phyloP scores from a whole-genome alignment of 495 filamentous ascomycete genomes.

The Penicillium soppii region DNA sequence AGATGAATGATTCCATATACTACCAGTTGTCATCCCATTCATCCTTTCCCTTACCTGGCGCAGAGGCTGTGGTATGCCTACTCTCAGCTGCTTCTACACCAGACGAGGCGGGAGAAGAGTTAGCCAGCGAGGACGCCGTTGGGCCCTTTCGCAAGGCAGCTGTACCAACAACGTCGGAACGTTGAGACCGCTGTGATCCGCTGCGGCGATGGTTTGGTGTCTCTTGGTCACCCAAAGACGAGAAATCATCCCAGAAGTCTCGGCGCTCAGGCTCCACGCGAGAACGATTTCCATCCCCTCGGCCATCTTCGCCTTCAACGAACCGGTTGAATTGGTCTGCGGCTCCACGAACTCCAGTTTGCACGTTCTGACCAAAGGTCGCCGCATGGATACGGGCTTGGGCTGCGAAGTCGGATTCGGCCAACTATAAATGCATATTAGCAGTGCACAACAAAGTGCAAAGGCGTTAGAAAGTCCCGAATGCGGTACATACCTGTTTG shows the following conservation, averaged over 20 bases:
- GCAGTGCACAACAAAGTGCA: not conserved
- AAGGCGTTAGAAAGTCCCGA: not conserved
- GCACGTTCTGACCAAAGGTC: constrained; percentile 61
- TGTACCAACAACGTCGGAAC: constrained; percentile 63
- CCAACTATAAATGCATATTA: constrained; percentile 50
- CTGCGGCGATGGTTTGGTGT: constrained; percentile 37
- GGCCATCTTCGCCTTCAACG: constrained; percentile 64
- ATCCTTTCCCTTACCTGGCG: constrained; percentile 47
- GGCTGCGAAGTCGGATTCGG: constrained; percentile 83
- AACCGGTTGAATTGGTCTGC: constrained; percentile 78
- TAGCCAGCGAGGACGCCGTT: constrained; percentile 33
- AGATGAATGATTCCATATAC: no score
- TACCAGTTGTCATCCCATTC: constrained; percentile 71
- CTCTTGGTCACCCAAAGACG: constrained; percentile 56
- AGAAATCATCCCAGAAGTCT: constrained; percentile 87
- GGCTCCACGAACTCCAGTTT: constrained; percentile 66
- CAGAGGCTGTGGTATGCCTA: constrained; percentile 31
- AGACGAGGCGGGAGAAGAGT: constrained; percentile 26
- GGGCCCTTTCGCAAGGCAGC: constrained; percentile 65
- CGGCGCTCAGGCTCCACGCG: constrained; percentile 63
- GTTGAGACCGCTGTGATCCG: constrained; percentile 18
- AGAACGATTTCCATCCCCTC: constrained; percentile 7
- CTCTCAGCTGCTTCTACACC: constrained; percentile 40
- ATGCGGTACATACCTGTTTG: constrained; percentile 60
- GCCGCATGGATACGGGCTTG: constrained; percentile 73